These are phyloP conservation scores for Allantophomopsis cytisporea DNA, from an alignment of 2,329 filamentous ascomycete genomes.

Conservation along the genomic window DNA sequence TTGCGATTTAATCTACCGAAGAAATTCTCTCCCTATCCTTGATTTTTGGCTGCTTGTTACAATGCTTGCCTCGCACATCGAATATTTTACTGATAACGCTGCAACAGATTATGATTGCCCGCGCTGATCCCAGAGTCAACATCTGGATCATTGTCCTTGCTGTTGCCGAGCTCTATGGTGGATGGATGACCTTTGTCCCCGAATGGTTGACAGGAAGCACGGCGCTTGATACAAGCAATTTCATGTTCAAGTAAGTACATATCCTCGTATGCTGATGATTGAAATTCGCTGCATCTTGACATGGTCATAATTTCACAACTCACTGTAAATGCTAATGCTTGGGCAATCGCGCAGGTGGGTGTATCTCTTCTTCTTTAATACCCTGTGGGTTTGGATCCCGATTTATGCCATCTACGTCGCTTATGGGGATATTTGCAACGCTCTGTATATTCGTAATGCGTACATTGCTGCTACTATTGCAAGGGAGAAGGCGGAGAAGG, in stretches of 20 bases:
- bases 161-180: slow-evolving; percentile 53
- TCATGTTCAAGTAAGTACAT: slow-evolving; percentile 37
- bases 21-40: too few relatives aligned
- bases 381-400: slow-evolving; percentile 52
- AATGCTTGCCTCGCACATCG: too few relatives aligned
- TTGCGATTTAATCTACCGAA: too few relatives aligned
- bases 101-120: slow-evolving; percentile 25
- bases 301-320: slow-evolving; percentile 2
- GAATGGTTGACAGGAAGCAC: slow-evolving; percentile 51
- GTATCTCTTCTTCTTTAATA: slow-evolving; percentile 57
- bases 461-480: slow-evolving; percentile 12
- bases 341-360: slow-evolving; percentile 29
- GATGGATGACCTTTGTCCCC: slow-evolving; percentile 58
- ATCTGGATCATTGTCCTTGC: slow-evolving; percentile 52
- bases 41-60: too few relatives aligned
- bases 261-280: neutral
- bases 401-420: slow-evolving; percentile 43
- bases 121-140: slow-evolving; percentile 37
- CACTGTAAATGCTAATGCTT: too few relatives aligned
- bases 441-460: slow-evolving; percentile 28
- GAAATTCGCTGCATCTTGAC: neutral
- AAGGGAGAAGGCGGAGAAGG: slow-evolving; percentile 17
- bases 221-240: slow-evolving; percentile 52
- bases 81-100: too few relatives aligned
- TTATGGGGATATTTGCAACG: slow-evolving; percentile 37